These are phyloP conservation scores for Amanita rimosa DNA, from an alignment of 768 basidiomycete species.

Conservation along the genomic window DNA sequence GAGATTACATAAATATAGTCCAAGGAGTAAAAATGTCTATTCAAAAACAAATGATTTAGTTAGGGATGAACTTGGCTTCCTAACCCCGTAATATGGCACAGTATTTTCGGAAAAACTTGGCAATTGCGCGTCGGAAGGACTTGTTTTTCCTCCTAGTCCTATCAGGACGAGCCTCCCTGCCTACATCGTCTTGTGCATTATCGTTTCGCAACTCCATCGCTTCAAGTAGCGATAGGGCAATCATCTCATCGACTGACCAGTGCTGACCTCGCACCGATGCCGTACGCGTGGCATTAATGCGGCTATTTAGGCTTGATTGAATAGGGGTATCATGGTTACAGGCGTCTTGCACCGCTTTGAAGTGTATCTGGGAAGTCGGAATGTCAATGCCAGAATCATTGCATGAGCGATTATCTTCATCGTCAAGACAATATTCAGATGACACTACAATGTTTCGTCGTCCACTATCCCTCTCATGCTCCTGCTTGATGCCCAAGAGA, in stretches of 20 bases:
- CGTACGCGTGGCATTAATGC: too few relatives aligned
- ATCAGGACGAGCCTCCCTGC: not conserved
- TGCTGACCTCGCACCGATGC: not conserved
- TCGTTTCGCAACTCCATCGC: constrained; percentile 19
- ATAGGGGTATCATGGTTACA: not conserved
- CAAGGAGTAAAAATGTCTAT: not conserved
- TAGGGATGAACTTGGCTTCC: not conserved
- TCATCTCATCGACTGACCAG: constrained; percentile 13
- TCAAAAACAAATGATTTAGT: not conserved
- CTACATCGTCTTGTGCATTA: not conserved
- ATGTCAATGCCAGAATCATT: constrained; percentile 4
- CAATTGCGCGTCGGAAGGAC: not conserved
- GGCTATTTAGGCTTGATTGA: not conserved
- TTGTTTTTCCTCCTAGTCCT: not conserved
- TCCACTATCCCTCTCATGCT: too few relatives aligned
- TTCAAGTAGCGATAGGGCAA: constrained; percentile 18
- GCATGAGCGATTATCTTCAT: not conserved
- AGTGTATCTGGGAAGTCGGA: not conserved
- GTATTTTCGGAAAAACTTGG: not conserved
- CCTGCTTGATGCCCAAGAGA: not conserved
- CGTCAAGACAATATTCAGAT: not conserved
- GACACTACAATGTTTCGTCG: not conserved
- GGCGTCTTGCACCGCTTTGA: not conserved
- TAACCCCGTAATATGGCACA: not conserved
- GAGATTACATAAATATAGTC: not conserved